A percentile compares a stretch with the other conserved stretches of the same genome.
Conservation (phyloP, 1,139 yeast species). For the Candida dubliniensis region DNA sequence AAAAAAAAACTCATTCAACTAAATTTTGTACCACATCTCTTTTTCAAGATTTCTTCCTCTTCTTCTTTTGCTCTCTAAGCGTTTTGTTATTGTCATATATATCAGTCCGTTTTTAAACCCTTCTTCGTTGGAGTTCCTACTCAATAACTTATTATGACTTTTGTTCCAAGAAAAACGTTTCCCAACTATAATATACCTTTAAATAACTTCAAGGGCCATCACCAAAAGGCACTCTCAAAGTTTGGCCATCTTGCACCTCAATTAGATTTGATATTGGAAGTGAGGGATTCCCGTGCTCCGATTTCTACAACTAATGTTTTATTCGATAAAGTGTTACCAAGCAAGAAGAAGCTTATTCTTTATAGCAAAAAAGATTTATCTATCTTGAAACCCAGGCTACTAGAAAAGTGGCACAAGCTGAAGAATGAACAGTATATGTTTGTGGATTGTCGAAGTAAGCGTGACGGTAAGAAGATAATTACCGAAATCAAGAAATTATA, state of each 20-base stretch:
- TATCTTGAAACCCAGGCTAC: conserved; percentile 29
- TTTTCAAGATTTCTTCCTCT: background rate
- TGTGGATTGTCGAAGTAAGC: conserved; percentile 56
- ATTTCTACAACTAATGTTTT: conserved; percentile 77
- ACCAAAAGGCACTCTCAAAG: conserved; percentile 71
- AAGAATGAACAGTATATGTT: conserved; percentile 55
- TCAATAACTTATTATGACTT: conserved; percentile 7
- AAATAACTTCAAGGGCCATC: conserved; percentile 91
- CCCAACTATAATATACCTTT: conserved; percentile 71
- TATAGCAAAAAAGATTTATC: conserved; percentile 69
- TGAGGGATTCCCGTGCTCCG: conserved; percentile 90
- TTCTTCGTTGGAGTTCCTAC: background rate
- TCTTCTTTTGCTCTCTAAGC: no score
- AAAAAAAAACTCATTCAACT: background rate
- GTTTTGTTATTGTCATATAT: background rate
- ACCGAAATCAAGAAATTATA: conserved; percentile 48
- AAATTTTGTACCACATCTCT: background rate
- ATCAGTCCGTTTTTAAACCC: background rate
- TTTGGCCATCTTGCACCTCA: conserved; percentile 76
- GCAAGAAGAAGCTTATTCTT: conserved; percentile 57
- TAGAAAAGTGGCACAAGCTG: conserved; percentile 54
- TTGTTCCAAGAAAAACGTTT: conserved; percentile 48
- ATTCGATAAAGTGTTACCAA: conserved; percentile 66
- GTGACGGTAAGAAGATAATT: conserved; percentile 54
- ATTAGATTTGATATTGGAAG: conserved; percentile 76